Evolutionary conservation across 2,329 filamentous ascomycete species (phyloP).

Genomic region (Ramularia endophylla): DNA sequence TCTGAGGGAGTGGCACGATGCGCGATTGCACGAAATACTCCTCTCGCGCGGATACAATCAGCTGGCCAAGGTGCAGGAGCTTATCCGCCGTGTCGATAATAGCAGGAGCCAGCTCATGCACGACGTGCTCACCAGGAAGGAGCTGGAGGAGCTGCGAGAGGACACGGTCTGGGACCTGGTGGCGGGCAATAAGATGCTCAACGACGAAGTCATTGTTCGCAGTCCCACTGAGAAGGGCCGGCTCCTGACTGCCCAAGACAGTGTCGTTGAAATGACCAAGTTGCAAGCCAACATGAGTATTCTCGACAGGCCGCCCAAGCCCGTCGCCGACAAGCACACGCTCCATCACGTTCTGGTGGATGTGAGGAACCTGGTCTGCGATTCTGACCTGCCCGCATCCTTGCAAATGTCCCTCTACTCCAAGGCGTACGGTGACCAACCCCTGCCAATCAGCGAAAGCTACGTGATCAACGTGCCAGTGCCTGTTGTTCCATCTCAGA

Average conservation of each 20-base stretch:
- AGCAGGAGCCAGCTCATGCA: constrained; percentile 86
- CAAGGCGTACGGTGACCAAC: constrained; percentile 57
- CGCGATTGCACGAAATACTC: constrained; percentile 86
- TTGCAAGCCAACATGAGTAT: constrained; percentile 96
- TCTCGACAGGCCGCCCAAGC: constrained; percentile 71
- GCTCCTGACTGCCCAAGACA: constrained; percentile 86
- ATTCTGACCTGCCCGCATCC: constrained; percentile 67
- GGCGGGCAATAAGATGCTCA: constrained; percentile 87
- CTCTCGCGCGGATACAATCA: constrained; percentile 74
- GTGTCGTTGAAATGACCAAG: constrained; percentile 82
- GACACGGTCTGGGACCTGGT: constrained; percentile 95
- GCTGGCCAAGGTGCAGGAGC: constrained; percentile 71
- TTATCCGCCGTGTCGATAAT: constrained; percentile 78
- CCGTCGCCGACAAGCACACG: constrained; percentile 61
- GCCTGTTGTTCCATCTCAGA: constrained; percentile 62
- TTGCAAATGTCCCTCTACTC: constrained; percentile 73
- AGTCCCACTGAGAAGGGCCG: constrained; percentile 78
- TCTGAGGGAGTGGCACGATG: constrained; percentile 96
- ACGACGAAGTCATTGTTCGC: constrained; percentile 88
- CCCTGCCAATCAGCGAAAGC: constrained; percentile 71
- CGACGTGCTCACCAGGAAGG: constrained; percentile 82
- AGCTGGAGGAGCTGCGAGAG: constrained; percentile 74
- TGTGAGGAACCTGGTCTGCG: constrained; percentile 73
- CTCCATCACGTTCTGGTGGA: constrained; percentile 80
- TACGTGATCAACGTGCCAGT: constrained; percentile 73